Percentiles rank a stretch among this genome's conserved stretches.
phyloP scores from a whole-genome alignment of 441 rosid species.

The Biscutella laevigata region DNA sequence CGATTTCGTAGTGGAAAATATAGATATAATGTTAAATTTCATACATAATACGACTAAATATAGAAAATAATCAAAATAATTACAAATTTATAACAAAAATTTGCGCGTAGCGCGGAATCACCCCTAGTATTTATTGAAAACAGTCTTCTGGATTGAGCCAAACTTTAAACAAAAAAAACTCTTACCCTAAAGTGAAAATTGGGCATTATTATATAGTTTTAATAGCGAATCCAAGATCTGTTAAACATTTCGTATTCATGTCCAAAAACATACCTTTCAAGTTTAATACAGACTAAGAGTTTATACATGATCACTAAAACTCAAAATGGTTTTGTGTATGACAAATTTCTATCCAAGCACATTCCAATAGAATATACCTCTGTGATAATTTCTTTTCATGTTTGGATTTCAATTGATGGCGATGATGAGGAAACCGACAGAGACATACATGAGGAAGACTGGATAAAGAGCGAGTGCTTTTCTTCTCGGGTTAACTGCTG shows the following conservation, averaged over 20 bases:
- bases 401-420: conserved; percentile 53
- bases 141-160: no score
- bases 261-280: not conserved
- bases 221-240: no score
- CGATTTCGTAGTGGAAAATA: no score
- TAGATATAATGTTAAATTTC: no score
- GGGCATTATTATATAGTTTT: no score
- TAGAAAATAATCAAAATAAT: no score
- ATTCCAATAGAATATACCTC: not conserved
- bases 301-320: conserved; percentile 11
- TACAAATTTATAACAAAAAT: no score
- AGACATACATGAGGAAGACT: conserved; percentile 85
- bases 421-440: conserved; percentile 84
- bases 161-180: no score
- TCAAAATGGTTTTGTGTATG: not conserved
- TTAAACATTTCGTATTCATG: not conserved
- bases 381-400: not conserved
- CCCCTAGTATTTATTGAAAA: no score
- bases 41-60: no score
- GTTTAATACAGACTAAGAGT: conserved; percentile 1
- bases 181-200: no score
- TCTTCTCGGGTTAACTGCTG: conserved; percentile 77
- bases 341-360: not conserved
- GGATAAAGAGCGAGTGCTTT: conserved; percentile 93
- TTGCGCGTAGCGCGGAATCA: no score